Base-by-base conservation (phyloP, 768 basidiomycete species). In the Suillus hirtellus region DNA sequence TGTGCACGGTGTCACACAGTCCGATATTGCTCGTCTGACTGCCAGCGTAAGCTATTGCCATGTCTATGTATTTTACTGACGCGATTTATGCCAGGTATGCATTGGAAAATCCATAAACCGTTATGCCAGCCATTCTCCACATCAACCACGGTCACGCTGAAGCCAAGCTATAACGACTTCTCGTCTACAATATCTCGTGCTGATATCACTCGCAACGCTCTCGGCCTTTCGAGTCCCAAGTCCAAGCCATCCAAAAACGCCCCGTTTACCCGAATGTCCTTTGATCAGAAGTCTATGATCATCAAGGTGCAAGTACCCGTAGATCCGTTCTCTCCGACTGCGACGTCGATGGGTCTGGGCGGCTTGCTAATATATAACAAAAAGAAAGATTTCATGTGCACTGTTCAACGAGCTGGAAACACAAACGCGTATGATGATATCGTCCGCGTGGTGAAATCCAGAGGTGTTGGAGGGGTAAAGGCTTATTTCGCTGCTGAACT, bases 401-500 rank as follows among this genome's bases (percentile, higher is more conserved):
- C 70, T 2, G 72, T 85, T 24, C 31, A 69, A 17, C 71, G 77
- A 15, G 54, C 42, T 3, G 79, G 77, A 62, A 72, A 69, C 38
- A 72, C 68, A 19, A 64, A 55, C 0, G 80, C 69, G 1, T 88
- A 85, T 64, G 79, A 83, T 60, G 65, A 72, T 1, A 47, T 88
- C 14, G 65, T 69, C 11, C 66, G 75, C n/a, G 70, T 76, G 7
- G 73, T 88, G 27, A 73, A 70, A 58, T 67, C 67, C n/a, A 77
- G 79, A 47, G 82, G 82, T 5, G 76, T 82, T 7, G 69, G 72
- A 3, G 79, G 80, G 0, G 66, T 68, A 49, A 86, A 86, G 68
- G 86, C 80, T 0, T 86, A 87, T 68, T 85, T 87, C 59, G 75
- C 79, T 12, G 85, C 85, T 0, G 82, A 84, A 67, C 64, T 87